Evolutionary conservation across 108 stramenopile genomes (phyloP).

Genomic region (Chaetoceros muelleri): DNA sequence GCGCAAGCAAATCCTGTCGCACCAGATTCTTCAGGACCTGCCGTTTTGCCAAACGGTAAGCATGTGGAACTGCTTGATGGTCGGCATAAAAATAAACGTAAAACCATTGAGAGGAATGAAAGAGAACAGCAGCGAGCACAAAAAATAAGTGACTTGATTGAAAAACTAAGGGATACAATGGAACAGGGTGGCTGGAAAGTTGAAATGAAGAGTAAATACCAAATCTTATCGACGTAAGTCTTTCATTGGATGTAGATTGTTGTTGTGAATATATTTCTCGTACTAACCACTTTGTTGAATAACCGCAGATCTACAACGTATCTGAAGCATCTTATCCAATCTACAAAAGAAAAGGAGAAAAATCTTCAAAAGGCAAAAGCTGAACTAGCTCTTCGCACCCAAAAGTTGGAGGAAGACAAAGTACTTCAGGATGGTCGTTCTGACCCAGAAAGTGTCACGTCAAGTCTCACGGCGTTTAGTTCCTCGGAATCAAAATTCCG

Average conservation of each 20-base stretch:
- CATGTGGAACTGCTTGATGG: slow-evolving; percentile 23
- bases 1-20: slow-evolving; percentile 23
- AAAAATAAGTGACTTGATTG: slow-evolving; percentile 68
- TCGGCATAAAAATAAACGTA: slow-evolving; percentile 13
- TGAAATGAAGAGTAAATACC: slow-evolving; percentile 74
- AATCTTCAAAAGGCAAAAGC: slow-evolving; percentile 37
- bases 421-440: slow-evolving; percentile 39
- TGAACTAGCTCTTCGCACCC: slow-evolving; percentile 28
- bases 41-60: neutral
- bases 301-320: slow-evolving; percentile 57
- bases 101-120: slow-evolving; percentile 12
- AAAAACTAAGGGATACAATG: slow-evolving; percentile 56
- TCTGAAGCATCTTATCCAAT: slow-evolving; percentile 47
- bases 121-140: slow-evolving; percentile 30
- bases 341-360: slow-evolving; percentile 52
- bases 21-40: slow-evolving; percentile 3
- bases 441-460: slow-evolving; percentile 63
- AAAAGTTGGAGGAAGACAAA: slow-evolving; percentile 48
- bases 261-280: too few species aligned
- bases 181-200: slow-evolving; percentile 65
- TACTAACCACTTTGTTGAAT: too few species aligned
- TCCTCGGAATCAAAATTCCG: slow-evolving; percentile 2
- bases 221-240: slow-evolving; percentile 72
- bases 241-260: neutral
- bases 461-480: slow-evolving; percentile 40